Percentiles rank a stretch among this genome's conserved stretches.
These are phyloP conservation scores for Geotrichum cucujoidarum DNA, from an alignment of 1,139 yeast species.

Conservation along the genomic window DNA sequence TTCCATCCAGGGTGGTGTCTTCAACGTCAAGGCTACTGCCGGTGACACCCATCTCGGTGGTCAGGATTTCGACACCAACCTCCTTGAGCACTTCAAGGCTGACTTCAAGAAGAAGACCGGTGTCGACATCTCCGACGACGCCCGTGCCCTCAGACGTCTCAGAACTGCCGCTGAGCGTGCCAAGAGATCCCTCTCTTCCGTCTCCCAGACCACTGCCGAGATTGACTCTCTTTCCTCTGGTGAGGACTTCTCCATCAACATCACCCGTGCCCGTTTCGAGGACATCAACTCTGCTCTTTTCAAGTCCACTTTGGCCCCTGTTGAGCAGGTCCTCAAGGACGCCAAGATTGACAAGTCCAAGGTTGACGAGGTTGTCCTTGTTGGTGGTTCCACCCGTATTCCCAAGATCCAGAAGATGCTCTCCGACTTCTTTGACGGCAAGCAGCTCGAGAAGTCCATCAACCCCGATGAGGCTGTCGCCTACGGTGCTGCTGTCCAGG, in stretches of 20 bases:
- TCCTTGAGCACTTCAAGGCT: slow-evolving; percentile 70
- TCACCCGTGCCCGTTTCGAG: slow-evolving; percentile 90
- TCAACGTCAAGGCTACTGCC: slow-evolving; percentile 91
- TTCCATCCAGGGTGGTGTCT: slow-evolving; percentile 88
- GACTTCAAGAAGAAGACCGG: slow-evolving; percentile 85
- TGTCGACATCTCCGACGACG: slow-evolving; percentile 67
- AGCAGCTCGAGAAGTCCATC: slow-evolving; percentile 82
- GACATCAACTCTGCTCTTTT: slow-evolving; percentile 78
- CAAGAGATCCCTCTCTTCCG: slow-evolving; percentile 82
- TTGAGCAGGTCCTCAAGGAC: slow-evolving; percentile 80
- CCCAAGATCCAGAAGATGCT: slow-evolving; percentile 88
- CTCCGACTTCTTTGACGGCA: slow-evolving; percentile 83
- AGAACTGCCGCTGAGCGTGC: slow-evolving; percentile 93
- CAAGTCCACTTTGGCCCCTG: slow-evolving; percentile 83
- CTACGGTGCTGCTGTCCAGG: slow-evolving; percentile 99
- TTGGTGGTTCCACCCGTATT: slow-evolving; percentile 92
- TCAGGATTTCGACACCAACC: slow-evolving; percentile 80
- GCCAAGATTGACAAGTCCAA: slow-evolving; percentile 70
- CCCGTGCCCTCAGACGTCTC: slow-evolving; percentile 81
- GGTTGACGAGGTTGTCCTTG: slow-evolving; percentile 81
- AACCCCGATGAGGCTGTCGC: slow-evolving; percentile 98
- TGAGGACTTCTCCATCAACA: slow-evolving; percentile 72
- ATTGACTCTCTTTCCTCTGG: slow-evolving; percentile 79
- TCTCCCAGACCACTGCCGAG: slow-evolving; percentile 81
- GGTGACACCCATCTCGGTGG: slow-evolving; percentile 99